Conservation (phyloP, 352 stramenopile genomes). For the Phytopythium oedochilum region DNA sequence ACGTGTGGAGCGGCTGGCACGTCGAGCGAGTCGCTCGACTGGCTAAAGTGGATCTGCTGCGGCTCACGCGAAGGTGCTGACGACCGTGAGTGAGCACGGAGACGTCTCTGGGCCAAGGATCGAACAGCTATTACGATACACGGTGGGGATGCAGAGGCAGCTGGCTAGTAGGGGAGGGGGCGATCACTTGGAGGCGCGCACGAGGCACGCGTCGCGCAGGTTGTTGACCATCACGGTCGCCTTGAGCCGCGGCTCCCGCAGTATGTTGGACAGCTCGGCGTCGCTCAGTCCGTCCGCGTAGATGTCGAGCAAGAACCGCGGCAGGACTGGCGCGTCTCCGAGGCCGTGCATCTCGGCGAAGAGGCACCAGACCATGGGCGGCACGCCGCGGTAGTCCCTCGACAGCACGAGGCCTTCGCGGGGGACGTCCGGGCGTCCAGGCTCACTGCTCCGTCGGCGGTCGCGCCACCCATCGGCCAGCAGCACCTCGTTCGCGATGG, state of each 20-base stretch:
- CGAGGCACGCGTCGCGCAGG: conserved; percentile 37
- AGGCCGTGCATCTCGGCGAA: conserved; percentile 57
- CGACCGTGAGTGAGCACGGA: not conserved
- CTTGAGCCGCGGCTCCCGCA: conserved; percentile 38
- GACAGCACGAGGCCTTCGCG: conserved; percentile 35
- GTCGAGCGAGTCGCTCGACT: not conserved
- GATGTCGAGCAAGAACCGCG: conserved; percentile 43
- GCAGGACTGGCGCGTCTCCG: conserved; percentile 39
- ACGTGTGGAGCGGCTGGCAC: not conserved
- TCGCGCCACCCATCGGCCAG: conserved; percentile 46
- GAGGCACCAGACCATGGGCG: conserved; percentile 73
- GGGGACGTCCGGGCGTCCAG: conserved; percentile 38
- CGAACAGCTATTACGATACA: not conserved
- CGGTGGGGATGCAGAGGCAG: not conserved
- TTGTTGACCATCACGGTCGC: conserved; percentile 36
- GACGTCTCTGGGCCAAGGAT: not conserved
- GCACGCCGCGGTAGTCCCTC: conserved; percentile 64
- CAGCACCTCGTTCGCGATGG: conserved; percentile 51
- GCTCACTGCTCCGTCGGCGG: conserved; percentile 16
- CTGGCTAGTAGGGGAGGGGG: not conserved
- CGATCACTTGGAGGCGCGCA: conserved; percentile 5
- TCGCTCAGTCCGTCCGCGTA: conserved; percentile 35
- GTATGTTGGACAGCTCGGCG: conserved; percentile 21
- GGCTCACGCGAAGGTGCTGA: not conserved
- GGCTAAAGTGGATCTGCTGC: conserved; percentile 1